Conservation (phyloP, 345 rosid species). For the Pseudoturritis turrita region DNA sequence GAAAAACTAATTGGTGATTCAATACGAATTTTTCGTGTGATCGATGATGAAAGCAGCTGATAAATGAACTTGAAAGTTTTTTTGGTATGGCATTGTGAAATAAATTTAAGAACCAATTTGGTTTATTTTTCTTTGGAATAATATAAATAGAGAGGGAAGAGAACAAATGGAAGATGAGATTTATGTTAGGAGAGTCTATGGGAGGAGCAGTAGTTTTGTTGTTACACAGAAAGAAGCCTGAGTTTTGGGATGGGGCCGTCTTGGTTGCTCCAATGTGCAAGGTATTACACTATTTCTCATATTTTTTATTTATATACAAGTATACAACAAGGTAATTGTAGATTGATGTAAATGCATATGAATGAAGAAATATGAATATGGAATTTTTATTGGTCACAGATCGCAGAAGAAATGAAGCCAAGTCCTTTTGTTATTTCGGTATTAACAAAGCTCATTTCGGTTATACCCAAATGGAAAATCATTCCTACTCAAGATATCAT, state of each 20-base stretch:
- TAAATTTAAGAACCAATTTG: not conserved
- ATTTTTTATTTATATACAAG: not conserved
- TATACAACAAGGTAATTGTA: not conserved
- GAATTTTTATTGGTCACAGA: conserved; percentile 29
- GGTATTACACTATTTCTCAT: conserved; percentile 37
- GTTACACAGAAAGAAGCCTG: conserved; percentile 50
- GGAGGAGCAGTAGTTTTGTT: conserved; percentile 79
- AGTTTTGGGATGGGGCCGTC: conserved; percentile 79
- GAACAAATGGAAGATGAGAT: conserved; percentile 59
- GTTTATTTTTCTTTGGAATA: not conserved
- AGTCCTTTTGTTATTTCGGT: conserved; percentile 36
- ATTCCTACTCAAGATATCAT: conserved; percentile 55
- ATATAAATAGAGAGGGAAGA: conserved; percentile 42
- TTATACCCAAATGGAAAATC: conserved; percentile 67
- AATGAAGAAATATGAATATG: not conserved
- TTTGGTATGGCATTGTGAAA: not conserved
- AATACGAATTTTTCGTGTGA: not conserved
- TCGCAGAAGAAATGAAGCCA: conserved; percentile 67
- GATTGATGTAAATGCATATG: not conserved
- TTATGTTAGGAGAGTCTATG: conserved; percentile 83
- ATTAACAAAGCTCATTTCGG: conserved; percentile 36
- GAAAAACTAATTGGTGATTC: not conserved
- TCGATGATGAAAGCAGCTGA: not conserved
- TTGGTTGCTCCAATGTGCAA: conserved; percentile 92
- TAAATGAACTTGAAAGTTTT: not conserved